Base-by-base conservation (phyloP, 164 flowering plant species). In the Umbellularia californica region DNA sequence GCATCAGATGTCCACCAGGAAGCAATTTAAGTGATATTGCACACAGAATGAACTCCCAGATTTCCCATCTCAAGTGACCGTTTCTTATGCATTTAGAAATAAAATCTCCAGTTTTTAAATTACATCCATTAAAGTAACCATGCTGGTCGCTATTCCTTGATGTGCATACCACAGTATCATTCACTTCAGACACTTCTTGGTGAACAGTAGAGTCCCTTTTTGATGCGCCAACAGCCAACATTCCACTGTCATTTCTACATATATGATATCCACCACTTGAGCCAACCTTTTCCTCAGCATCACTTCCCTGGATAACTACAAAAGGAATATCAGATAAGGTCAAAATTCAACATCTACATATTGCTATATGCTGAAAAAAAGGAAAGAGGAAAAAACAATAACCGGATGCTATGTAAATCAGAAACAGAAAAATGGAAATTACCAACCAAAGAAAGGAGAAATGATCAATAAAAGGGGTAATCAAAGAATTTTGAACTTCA, bases 1-100 rank as follows among this genome's bases (percentile, higher is more conserved):
- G 85, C 88, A 76, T 70, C 63, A 30, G 81, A 79, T 64, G 79
- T 77, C 82, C 24, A 71, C 70, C 65, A 30, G 13, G 73, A 27
- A 52, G 58, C 58, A 60, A 50, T 74, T 62, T 20, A 69, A 47
- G 28, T 74, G 77, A 47, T 41, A 47, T 28, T 68, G 58, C 55
- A 69, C 50, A 68, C 28, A 41, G 74, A 74, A 73, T 77, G 75
- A 15, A 58, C 65, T 66, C 50, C 79, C 35, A 33, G 74, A 65
- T 67, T 71, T 58, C 65, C 74, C 35, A 41, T 63, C 71, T 55
- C 78, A 19, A 71, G 67, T 15, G 79, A 76, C 7, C 65, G 68
- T 25, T 13, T 67, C 62, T 73, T 52, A 66, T 25, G 50, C 41
- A 23, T 72, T 68, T 79, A 76, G 71, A 22, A 70, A 58, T 20